phyloP scores from a whole-genome alignment of 768 basidiomycete genomes.

The Terana coerulea region DNA sequence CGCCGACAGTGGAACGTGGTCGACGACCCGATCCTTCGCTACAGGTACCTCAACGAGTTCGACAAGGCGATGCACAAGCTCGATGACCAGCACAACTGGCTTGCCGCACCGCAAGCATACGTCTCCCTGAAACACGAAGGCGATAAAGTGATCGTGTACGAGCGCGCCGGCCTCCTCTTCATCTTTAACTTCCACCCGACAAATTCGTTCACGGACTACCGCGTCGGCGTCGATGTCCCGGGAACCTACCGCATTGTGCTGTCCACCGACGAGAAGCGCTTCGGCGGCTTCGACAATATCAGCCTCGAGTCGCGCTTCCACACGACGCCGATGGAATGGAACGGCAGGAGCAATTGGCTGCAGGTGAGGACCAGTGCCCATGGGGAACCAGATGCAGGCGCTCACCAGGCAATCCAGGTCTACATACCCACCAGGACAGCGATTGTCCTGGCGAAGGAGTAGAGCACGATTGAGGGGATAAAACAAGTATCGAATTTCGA shows the following conservation, averaged over 20 bases:
- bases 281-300: conserved; percentile 88
- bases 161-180: conserved; percentile 91
- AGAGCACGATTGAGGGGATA: neutral
- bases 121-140: conserved; percentile 91
- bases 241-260: conserved; percentile 85
- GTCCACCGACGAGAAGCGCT: conserved; percentile 80
- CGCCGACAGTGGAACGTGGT: conserved; percentile 95
- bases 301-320: conserved; percentile 57
- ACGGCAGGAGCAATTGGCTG: conserved; percentile 84
- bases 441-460: conserved; percentile 54
- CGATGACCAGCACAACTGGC: conserved; percentile 82
- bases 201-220: conserved; percentile 90
- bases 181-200: conserved; percentile 96
- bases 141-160: conserved; percentile 93
- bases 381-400: neutral
- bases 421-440: conserved; percentile 68
- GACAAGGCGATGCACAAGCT: conserved; percentile 88
- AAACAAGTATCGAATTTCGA: too few relatives aligned
- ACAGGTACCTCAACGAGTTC: conserved; percentile 91
- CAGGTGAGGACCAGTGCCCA: conserved; percentile 51
- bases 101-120: conserved; percentile 79
- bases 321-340: conserved; percentile 90
- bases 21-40: conserved; percentile 83
- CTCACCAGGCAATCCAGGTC: conserved; percentile 38
- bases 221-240: conserved; percentile 80